These are phyloP conservation scores for Colletotrichum liaoningense DNA, from an alignment of 2,329 filamentous ascomycete genomes.

Conservation along the genomic window DNA sequence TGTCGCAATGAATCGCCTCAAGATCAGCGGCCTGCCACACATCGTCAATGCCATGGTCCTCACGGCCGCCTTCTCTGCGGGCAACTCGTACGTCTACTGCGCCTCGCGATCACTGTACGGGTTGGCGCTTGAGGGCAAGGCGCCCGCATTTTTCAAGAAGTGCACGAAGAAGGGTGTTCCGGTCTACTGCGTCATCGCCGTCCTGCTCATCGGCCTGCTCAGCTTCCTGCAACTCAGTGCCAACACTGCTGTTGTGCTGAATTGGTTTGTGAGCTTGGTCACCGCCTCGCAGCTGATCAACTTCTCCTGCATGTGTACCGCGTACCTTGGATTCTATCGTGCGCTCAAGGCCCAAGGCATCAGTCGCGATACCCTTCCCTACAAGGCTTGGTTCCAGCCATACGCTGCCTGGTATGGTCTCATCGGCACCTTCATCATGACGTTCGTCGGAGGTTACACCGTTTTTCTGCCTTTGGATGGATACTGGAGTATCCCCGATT, in stretches of 20 bases:
- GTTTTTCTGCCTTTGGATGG: conserved; percentile 74
- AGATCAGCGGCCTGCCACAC: conserved; percentile 72
- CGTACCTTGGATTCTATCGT: conserved; percentile 78
- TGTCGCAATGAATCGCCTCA: conserved; percentile 74
- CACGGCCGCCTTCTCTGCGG: conserved; percentile 74
- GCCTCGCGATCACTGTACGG: conserved; percentile 77
- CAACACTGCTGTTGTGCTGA: conserved; percentile 73
- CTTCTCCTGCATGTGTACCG: conserved; percentile 75
- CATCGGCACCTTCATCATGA: conserved; percentile 74
- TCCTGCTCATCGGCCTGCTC: conserved; percentile 75
- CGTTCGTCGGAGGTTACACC: conserved; percentile 79
- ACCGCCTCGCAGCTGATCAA: conserved; percentile 82
- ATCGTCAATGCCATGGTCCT: conserved; percentile 81
- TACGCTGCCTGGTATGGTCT: conserved; percentile 77
- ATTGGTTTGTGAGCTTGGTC: conserved; percentile 76
- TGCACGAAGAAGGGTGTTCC: conserved; percentile 77
- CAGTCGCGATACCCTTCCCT: conserved; percentile 74
- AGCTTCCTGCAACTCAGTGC: conserved; percentile 80
- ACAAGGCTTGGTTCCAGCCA: conserved; percentile 76
- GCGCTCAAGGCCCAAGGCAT: conserved; percentile 78
- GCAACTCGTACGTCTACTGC: conserved; percentile 74
- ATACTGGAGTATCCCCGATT: conserved; percentile 75
- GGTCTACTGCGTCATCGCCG: conserved; percentile 76
- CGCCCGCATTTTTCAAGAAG: conserved; percentile 67
- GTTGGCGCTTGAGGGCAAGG: conserved; percentile 75